Base-by-base conservation (phyloP, 306 rosid genomes). In the Vigna hirtella region DNA sequence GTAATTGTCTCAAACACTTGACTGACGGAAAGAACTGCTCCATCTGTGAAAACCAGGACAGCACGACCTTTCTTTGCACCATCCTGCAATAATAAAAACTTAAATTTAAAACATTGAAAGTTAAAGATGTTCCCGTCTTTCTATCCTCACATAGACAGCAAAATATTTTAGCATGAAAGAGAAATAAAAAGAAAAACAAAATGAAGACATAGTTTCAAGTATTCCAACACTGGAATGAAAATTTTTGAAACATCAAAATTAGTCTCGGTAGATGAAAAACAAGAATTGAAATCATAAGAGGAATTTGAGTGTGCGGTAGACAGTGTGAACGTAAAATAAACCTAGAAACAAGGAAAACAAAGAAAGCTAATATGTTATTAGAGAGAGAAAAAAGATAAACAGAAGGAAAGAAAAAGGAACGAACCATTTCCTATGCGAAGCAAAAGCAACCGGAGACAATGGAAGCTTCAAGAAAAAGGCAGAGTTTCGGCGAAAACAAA, bases 31-130 rank as follows among this genome's bases (percentile, higher is more conserved):
- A 92, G 87, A 84, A 83, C 86, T 4, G 79, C 86, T 53, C 84
- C 91, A 77, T 92, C 96, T 13, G 97, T 87, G 66, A 87, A 78
- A 30, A 92, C 96, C 87, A 92, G 69, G 72, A 87, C 88, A 18
- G 81, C 66, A 66, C 81, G 78, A 47, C 34, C 7, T 18, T 48
- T 78, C 74, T 70, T 84, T n/a, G 85, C 28, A 64, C 83, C 64
- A 64, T 76, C 92, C 94, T 91, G 55, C n/a, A 59, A 59, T 13
- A 59, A 50, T 66, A 38, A 32, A 53, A n/a, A 7, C 43, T 9
- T 53, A 3, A 5, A 7, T 42, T 47, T 20, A 34, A 32, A 38
- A 49, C 18, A 24, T 28, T 84, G 5, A 38, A 40, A 58, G 17
- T 22, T 59, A 49, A 2, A 17, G 1, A 47, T 11, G 15, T 9